Evolutionary conservation across 192 early-diverging fungal species (phyloP), one percentile per base, ranked within the genome.

Genomic region (Chytriomyces sp.): DNA sequence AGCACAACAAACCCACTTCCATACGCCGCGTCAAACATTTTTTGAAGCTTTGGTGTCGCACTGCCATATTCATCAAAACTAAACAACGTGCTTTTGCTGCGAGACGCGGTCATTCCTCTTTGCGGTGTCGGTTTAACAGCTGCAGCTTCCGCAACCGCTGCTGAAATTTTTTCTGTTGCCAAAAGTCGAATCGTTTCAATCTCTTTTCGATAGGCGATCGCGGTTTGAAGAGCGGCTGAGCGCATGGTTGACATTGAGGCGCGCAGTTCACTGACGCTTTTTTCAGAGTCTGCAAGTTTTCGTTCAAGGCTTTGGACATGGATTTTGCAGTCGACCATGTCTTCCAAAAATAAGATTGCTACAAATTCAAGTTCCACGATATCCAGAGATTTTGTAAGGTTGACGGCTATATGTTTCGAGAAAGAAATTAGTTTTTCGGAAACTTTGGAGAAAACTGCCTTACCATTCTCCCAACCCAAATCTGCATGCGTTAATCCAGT

Each of bases 391-490:
- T 73, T 68, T 8, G 84, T 35, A 0, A 87, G 43, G 64, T 87
- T 85, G 26, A 85, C 49, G 2, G 84, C 77, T 78, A 43, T 45
- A 35, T 35, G 35, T 35, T 0, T 35, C 35, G 35, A 35, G 35
- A 35, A 35, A n/a, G 24, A 24, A 50, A 9, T 35, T 9, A 16
- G 5, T n/a, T 5, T 23, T 9, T 53, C 0, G 35, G 2, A 35
- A 50, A 35, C 35, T 35, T 4, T n/a, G n/a, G n/a, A 35, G 35
- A 2, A 35, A 2, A 35, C n/a, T n/a, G 26, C 23, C 64, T 23
- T 28, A 78, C 77, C 84, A 72, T 87, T 87, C 18, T 87, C 86
- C 83, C 83, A 85, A 50, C 82, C 77, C 11, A 81, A 18, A 57
- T 87, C 83, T 8, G 69, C 64, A 60, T 82, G 57, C 47, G 70